Percentiles rank a stretch among this genome's conserved stretches.
phyloP scores from a whole-genome alignment of 257 asterid species.

The Nicotiana paniculata region DNA sequence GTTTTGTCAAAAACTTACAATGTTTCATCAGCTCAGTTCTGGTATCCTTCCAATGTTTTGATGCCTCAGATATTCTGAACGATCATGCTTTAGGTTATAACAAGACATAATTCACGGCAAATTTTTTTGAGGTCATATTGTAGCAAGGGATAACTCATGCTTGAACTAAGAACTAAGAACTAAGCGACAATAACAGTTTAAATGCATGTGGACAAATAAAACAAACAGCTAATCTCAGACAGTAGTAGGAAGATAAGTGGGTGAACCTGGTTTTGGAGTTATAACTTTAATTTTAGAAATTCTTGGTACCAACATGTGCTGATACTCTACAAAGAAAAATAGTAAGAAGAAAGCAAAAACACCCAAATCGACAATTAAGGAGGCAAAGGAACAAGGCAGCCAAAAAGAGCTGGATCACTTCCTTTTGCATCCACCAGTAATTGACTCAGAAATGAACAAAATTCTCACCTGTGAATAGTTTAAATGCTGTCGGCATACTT shows the following conservation, averaged over 20 bases:
- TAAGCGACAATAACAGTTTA: neutral
- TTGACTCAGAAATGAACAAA: neutral
- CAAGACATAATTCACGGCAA: neutral
- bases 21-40: neutral
- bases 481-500: constrained; percentile 57
- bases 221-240: neutral
- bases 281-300: neutral
- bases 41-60: neutral
- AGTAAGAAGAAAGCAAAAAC: no score
- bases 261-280: neutral
- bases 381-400: neutral
- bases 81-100: neutral
- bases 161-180: neutral
- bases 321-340: no score
- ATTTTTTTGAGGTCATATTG: neutral
- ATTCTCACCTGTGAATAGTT: constrained; percentile 58
- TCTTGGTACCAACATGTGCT: neutral
- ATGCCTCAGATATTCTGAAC: neutral
- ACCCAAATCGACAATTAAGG: neutral
- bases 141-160: neutral
- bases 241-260: neutral
- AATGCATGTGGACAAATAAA: neutral
- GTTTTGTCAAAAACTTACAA: neutral
- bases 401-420: neutral
- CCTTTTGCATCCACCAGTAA: neutral